A percentile compares a stretch with the other conserved stretches of the same genome.
Evolutionary conservation across 2,329 filamentous ascomycete genomes (phyloP).

Genomic region (Catunica adiposa): DNA sequence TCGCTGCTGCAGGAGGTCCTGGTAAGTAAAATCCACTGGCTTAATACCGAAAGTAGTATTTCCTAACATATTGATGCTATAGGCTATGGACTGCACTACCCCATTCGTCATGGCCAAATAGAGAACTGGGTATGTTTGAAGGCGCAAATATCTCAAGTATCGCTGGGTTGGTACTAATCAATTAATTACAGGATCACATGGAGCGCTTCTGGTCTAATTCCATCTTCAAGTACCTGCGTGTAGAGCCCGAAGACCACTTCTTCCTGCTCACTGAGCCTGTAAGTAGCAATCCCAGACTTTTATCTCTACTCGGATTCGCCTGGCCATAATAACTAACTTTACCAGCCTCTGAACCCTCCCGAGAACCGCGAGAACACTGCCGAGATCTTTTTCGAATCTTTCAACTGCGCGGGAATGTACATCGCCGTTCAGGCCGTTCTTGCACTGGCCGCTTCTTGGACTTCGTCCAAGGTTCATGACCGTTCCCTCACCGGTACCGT

Average conservation of each 20-base stretch:
- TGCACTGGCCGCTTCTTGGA: conserved; percentile 93
- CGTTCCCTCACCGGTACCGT: conserved; percentile 92
- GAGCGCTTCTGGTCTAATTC: conserved; percentile 99
- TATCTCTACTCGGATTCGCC: no score
- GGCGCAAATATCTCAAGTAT: conserved; percentile 18
- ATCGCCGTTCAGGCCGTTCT: conserved; percentile 97
- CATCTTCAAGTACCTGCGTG: conserved; percentile 97
- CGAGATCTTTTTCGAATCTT: conserved; percentile 99
- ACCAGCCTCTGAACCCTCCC: conserved; percentile 81
- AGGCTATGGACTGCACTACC: conserved; percentile 95
- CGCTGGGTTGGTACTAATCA: background rate
- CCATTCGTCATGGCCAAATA: conserved; percentile 93
- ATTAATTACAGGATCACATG: conserved; percentile 66
- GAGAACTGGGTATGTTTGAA: conserved; percentile 76
- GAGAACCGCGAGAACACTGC: conserved; percentile 98
- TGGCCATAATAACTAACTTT: background rate
- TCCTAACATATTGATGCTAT: conserved; percentile 16
- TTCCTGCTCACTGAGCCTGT: conserved; percentile 96
- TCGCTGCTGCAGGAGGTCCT: conserved; percentile 67
- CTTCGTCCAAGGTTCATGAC: conserved; percentile 92
- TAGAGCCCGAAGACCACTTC: conserved; percentile 97
- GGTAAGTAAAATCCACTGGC: conserved; percentile 32
- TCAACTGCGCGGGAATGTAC: conserved; percentile 97
- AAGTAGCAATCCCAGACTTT: background rate
- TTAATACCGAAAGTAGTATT: background rate